These are phyloP conservation scores for Fusarium sp. DNA, from an alignment of 2,329 filamentous ascomycete genomes.

Conservation along the genomic window DNA sequence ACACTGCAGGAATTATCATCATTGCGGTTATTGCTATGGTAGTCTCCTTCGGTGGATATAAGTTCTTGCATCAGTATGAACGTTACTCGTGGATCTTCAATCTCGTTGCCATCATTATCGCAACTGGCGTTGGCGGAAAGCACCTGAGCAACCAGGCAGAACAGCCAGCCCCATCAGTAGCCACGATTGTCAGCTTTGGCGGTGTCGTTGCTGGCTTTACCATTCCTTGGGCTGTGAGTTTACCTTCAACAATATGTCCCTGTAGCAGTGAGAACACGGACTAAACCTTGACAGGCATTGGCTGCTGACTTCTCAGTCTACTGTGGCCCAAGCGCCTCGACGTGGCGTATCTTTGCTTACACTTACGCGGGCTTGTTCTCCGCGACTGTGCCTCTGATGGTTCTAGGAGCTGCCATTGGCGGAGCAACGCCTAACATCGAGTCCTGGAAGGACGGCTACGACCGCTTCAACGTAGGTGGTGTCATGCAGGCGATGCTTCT, in stretches of 20 bases:
- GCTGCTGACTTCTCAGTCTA: slow-evolving; percentile 4
- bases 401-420: neutral
- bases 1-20: slow-evolving; percentile 1
- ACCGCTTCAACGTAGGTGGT: neutral
- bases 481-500: slow-evolving; percentile 8
- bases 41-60: neutral
- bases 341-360: slow-evolving; percentile 3
- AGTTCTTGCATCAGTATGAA: neutral
- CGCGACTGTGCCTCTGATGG: neutral
- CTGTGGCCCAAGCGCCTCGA: neutral
- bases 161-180: neutral
- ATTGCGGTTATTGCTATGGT: neutral
- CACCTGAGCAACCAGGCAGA: neutral
- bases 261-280: neutral
- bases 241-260: accelerated
- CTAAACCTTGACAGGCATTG: neutral
- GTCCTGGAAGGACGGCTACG: neutral
- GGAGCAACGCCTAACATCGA: neutral
- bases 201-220: neutral
- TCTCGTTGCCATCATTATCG: neutral
- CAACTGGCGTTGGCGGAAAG: neutral
- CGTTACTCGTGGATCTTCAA: slow-evolving; percentile 3
- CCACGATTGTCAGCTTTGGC: slow-evolving; percentile 1
- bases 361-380: neutral
- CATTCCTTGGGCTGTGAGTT: neutral